These are phyloP conservation scores for Byssoonygena ceratinophila DNA, from an alignment of 2,329 filamentous ascomycete genomes.

Conservation along the genomic window DNA sequence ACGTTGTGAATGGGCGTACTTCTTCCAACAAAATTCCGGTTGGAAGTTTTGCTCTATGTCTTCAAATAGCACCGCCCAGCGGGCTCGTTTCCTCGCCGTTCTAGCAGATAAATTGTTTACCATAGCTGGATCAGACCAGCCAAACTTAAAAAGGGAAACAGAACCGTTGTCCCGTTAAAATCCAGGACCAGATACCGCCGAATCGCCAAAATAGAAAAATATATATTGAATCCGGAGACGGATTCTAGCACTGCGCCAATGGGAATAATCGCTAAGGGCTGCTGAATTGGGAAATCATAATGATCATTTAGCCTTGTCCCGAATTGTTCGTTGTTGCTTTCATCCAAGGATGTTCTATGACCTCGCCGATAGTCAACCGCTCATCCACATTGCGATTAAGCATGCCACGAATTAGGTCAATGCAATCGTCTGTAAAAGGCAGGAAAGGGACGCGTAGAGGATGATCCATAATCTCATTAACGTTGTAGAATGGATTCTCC, in stretches of 20 bases:
- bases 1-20: too few relatives aligned
- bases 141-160: neutral
- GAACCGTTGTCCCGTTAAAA: neutral
- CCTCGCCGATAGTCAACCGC: conserved; percentile 75
- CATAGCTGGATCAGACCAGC: neutral
- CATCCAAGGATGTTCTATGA: conserved; percentile 79
- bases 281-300: neutral
- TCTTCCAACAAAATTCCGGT: too few relatives aligned
- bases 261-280: neutral
- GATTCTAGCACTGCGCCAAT: neutral
- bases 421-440: conserved; percentile 65
- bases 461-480: conserved; percentile 98
- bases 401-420: conserved; percentile 85
- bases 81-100: neutral
- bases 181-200: neutral
- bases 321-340: conserved; percentile 16
- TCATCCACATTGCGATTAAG: conserved; percentile 77
- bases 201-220: neutral
- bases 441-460: conserved; percentile 74
- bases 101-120: neutral
- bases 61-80: conserved; percentile 2
- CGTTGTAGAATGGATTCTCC: conserved; percentile 97
- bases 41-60: neutral
- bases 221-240: neutral
- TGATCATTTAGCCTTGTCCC: neutral